Conservation (phyloP, 2,329 filamentous ascomycete species). For the Davidsoniella eucalypti region DNA sequence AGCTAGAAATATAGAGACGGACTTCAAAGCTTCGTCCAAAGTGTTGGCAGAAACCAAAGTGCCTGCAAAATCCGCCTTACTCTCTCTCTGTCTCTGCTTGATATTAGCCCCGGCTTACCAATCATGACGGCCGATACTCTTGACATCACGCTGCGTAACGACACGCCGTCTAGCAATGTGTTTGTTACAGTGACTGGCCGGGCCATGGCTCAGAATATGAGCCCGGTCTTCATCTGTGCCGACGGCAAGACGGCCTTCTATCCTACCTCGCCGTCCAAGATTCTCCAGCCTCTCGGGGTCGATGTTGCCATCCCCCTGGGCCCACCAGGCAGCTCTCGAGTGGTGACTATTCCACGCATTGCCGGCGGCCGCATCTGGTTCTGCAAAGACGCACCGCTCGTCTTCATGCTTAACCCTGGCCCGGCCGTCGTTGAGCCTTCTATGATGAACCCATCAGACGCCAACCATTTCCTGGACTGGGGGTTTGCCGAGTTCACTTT, state of each 20-base stretch:
- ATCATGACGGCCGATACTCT: too few relatives aligned
- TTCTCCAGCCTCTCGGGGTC: constrained; percentile 32
- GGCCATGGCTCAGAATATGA: constrained; percentile 41
- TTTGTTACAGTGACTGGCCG: constrained; percentile 56
- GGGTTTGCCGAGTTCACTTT: constrained; percentile 55
- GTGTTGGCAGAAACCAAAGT: too few relatives aligned
- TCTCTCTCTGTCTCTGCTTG: too few relatives aligned
- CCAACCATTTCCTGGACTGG: constrained; percentile 46
- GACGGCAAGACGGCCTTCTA: constrained; percentile 52
- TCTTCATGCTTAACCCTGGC: constrained; percentile 54
- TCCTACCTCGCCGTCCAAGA: constrained; percentile 38
- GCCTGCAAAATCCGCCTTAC: too few relatives aligned
- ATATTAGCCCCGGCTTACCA: too few relatives aligned
- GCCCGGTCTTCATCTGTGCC: constrained; percentile 43
- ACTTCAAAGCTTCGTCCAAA: too few relatives aligned
- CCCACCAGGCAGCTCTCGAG: constrained; percentile 39
- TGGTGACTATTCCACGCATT: constrained; percentile 50
- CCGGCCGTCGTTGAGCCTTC: constrained; percentile 61
- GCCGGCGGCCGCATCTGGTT: constrained; percentile 61
- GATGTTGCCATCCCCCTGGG: constrained; percentile 51
- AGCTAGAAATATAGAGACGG: too few relatives aligned
- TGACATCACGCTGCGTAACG: constrained; percentile 43
- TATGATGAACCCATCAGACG: constrained; percentile 46
- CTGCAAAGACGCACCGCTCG: constrained; percentile 40
- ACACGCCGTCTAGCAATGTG: constrained; percentile 38